Evolutionary conservation across 805 yeast species (phyloP), one percentile per base, ranked within the genome.

Genomic region (Candida tallmaniae): DNA sequence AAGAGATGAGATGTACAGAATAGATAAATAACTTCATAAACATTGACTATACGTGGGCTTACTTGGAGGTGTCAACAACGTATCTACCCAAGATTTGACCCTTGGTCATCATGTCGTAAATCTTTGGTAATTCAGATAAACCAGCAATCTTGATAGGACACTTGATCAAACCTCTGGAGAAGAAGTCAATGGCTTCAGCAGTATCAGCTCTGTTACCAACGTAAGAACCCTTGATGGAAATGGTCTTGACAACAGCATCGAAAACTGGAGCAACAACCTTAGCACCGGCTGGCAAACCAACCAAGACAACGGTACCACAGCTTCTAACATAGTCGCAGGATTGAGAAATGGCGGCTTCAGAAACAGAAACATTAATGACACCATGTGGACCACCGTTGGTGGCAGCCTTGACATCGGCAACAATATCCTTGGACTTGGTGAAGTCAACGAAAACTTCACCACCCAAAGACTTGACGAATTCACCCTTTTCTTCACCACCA

Each of bases 401-500:
- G 34, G 72, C 74, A 27, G 58, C 63, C 23, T 38, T 19, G 35
- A 65, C 56, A 31, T 61, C 78, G 38, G 58, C 62, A 27, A 65
- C 74, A 28, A 75, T 56, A 54, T 76, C 78, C 55, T 73, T 73
- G 33, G 66, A 40, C 42, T 58, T 64, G 39, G 66, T 65, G 65
- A 73, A 74, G 50, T 80, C 86, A 45, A 78, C 59, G 56, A 58
- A 80, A 39, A 59, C 63, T 60, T 80, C 86, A 48, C 80, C 84
- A 52, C 86, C 87, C 40, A 79, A 64, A 8, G 56, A 49, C 52
- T 68, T 64, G 57, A 70, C 70, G 42, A 77, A 60, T 26, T 57
- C 67, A 74, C 73, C 76, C 64, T 82, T 81, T 29, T 73, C 86
- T 10, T 57, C 82, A 62, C 86, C 86, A 58, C 84, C 85, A 54